A percentile compares a stretch with the other conserved stretches of the same genome.
These are phyloP conservation scores for Discostella stelligera DNA, from an alignment of 352 stramenopile genomes.

Conservation along the genomic window DNA sequence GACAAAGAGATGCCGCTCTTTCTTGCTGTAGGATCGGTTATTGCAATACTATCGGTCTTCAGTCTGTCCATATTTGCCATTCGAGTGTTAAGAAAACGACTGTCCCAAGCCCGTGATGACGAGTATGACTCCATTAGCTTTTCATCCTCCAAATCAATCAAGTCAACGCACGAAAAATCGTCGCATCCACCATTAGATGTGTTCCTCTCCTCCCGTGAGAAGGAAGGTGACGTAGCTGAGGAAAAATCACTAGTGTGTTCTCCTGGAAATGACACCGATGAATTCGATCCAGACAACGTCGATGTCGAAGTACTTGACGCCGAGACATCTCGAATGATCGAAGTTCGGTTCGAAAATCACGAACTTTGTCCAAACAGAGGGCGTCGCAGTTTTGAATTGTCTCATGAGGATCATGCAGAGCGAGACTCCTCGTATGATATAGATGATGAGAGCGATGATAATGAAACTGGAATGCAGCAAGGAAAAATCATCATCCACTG, in stretches of 20 bases:
- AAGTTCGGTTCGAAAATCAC: conserved; percentile 10
- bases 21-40: conserved; percentile 9
- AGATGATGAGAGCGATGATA: background rate
- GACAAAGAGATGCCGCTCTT: conserved; percentile 4
- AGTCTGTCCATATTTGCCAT: conserved; percentile 6
- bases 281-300: conserved; percentile 7
- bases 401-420: background rate
- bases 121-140: conserved; percentile 1
- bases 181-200: conserved; percentile 11
- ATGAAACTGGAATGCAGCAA: conserved; percentile 1
- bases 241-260: background rate
- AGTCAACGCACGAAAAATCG: background rate
- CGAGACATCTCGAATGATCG: conserved; percentile 30
- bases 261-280: background rate
- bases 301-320: conserved; percentile 33
- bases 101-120: background rate
- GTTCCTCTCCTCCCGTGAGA: conserved; percentile 27
- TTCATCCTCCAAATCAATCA: background rate
- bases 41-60: conserved; percentile 1
- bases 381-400: background rate
- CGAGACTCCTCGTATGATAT: background rate
- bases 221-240: conserved; percentile 15
- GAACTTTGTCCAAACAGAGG: background rate
- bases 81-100: conserved; percentile 10
- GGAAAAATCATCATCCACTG: conserved; percentile 15